Conservation (phyloP, 805 yeast genomes). For the Kodamaea hsintzibuensis region DNA sequence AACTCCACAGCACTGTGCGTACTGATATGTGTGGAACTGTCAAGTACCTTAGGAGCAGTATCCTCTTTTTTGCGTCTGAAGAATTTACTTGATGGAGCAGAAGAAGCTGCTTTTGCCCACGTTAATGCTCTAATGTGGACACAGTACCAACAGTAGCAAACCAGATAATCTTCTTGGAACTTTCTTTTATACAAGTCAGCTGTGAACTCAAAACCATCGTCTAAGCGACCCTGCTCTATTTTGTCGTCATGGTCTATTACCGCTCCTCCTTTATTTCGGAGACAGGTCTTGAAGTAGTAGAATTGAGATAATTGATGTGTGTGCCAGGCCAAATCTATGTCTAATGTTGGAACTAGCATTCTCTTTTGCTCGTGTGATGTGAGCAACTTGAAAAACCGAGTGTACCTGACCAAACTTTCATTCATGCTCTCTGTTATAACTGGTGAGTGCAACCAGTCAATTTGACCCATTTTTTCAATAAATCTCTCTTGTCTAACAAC, state of each 20-base stretch:
- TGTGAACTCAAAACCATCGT: conserved; percentile 18
- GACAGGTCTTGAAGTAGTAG: conserved; percentile 17
- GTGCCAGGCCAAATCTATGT: conserved; percentile 30
- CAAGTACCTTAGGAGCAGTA: conserved; percentile 14
- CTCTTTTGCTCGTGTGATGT: conserved; percentile 1
- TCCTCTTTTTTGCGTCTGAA: background rate
- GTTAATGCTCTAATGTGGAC: conserved; percentile 1
- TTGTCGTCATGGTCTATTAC: conserved; percentile 28
- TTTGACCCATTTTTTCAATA: conserved; percentile 18
- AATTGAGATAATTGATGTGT: conserved; percentile 24
- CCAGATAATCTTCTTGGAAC: conserved; percentile 19
- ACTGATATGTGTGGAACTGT: conserved; percentile 15
- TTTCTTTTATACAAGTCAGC: conserved; percentile 15
- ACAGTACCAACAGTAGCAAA: conserved; percentile 24
- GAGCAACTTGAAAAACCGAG: conserved; percentile 15
- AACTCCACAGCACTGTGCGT: conserved; percentile 4
- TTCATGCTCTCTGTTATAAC: conserved; percentile 12
- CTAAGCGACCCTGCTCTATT: conserved; percentile 22
- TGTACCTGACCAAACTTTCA: conserved; percentile 20
- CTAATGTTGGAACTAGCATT: conserved; percentile 27
- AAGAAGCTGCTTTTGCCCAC: background rate
- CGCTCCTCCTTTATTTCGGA: background rate
- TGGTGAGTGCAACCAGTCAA: conserved; percentile 20
- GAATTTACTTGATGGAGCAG: background rate
- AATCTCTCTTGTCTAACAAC: conserved; percentile 24